phyloP scores from a whole-genome alignment of 805 yeast genomes.

The Pichia cabralensis region DNA sequence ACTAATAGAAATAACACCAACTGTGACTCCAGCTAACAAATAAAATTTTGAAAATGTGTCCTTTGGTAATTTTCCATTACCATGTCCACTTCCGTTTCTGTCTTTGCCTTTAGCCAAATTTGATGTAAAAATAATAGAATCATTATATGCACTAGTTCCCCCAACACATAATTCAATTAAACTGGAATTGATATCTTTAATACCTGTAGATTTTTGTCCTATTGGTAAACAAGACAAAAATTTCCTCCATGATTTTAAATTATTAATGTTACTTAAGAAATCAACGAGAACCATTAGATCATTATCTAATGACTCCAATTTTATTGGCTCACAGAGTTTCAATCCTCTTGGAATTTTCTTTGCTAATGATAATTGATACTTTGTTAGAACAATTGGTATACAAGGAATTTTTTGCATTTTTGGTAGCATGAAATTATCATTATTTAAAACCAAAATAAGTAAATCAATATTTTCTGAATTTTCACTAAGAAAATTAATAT shows the following conservation, averaged over 20 bases:
- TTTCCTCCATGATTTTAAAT: conserved; percentile 9
- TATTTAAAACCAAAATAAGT: conserved; percentile 20
- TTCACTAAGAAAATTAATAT: conserved; percentile 17
- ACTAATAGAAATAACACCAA: conserved; percentile 24
- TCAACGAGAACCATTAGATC: conserved; percentile 26
- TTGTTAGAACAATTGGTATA: conserved; percentile 5
- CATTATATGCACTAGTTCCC: too few relatives aligned
- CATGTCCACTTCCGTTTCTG: too few relatives aligned
- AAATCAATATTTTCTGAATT: conserved; percentile 15
- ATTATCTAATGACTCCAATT: conserved; percentile 18
- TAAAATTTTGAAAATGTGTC: too few relatives aligned
- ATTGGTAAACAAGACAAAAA: too few relatives aligned
- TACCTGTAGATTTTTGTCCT: too few relatives aligned
- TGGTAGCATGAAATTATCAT: conserved; percentile 22
- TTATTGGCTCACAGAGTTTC: conserved; percentile 27
- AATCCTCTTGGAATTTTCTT: conserved; percentile 11
- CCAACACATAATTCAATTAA: too few relatives aligned
- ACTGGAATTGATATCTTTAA: conserved; percentile 18
- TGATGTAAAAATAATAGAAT: too few relatives aligned
- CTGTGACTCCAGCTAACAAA: conserved; percentile 17
- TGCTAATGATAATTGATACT: background rate
- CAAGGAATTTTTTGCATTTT: conserved; percentile 8
- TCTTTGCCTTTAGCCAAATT: too few relatives aligned
- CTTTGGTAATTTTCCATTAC: too few relatives aligned
- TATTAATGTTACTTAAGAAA: conserved; percentile 20